Conservation (phyloP, 2,329 filamentous ascomycete genomes). For the Ophiostoma tasmaniense region DNA sequence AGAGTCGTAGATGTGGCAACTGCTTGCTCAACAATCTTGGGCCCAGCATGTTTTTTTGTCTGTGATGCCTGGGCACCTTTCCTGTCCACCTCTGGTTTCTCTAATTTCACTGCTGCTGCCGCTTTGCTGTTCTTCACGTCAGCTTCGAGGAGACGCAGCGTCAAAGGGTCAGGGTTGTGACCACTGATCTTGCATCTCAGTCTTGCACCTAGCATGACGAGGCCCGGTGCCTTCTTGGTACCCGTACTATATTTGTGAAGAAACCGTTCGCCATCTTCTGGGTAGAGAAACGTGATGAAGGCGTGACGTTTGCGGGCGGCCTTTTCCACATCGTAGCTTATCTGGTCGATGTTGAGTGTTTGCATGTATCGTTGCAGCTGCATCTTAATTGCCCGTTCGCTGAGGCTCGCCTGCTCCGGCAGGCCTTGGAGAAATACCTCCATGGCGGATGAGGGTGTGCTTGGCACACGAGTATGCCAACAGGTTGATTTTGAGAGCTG, state of each 20-base stretch:
- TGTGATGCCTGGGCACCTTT: not conserved
- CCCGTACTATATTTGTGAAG: conserved; percentile 29
- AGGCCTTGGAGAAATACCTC: conserved; percentile 40
- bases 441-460: conserved; percentile 28
- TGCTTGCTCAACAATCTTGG: not conserved
- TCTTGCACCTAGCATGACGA: conserved; percentile 25
- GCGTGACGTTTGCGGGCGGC: conserved; percentile 28
- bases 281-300: conserved; percentile 36
- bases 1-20: conserved; percentile 7
- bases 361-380: conserved; percentile 36
- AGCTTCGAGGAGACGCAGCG: conserved; percentile 21
- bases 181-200: conserved; percentile 27
- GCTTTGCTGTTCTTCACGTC: not conserved
- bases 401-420: conserved; percentile 30
- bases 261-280: conserved; percentile 35
- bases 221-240: conserved; percentile 10
- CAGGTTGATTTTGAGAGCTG: not conserved
- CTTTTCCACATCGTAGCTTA: conserved; percentile 38
- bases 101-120: not conserved
- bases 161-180: conserved; percentile 15
- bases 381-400: conserved; percentile 30
- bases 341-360: conserved; percentile 30
- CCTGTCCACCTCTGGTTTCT: not conserved
- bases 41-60: not conserved
- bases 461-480: not conserved